Evolutionary conservation across 1,139 yeast species (phyloP), one percentile per base, ranked within the genome.

Genomic region (Debaryomycetaceae sp.): DNA sequence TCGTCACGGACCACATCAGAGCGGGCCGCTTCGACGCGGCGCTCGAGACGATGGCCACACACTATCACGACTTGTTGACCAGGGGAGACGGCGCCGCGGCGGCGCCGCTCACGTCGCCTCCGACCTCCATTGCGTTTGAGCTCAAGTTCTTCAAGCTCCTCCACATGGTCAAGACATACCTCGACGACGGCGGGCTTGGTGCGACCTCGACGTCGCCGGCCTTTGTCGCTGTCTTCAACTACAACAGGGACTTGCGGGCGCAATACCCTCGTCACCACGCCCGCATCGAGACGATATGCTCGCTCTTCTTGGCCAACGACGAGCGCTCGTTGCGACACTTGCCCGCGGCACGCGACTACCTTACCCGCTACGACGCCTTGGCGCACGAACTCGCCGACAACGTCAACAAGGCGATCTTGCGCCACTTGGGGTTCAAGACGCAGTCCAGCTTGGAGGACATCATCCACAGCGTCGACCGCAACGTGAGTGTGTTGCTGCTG

Each of bases 71-170:
- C 0, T 57, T 76, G 3, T 58, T 81, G 27, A 42, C 49, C 2
- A 40, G 18, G 10, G 17, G 16, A 24, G 9, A 23, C 9, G 8
- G 8, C 14, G 8, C 8, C 5, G 24, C 12, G 8, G 15, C 24
- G 15, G 24, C 12, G 5, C 5, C 24, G 8, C 15, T 12, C 18
- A n/a, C 9, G 6, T n/a, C 27, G 8, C 15, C 12, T n/a, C 10
- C 9, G 6, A n/a, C 27, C 10, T 16, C 23, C 15, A 51, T 81
- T 16, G 40, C 64, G n/a, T 82, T 83, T 49, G 65, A 77, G 44
- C 53, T 79, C 40, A 53, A 67, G 37, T 61, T 76, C 43, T 56
- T 77, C 42, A 60, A 74, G 53, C 64, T 80, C 38, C 62, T 76
- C 3, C 41, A 35, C 31, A 40, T 51, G 14, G 35, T 63, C 28